Conservation (phyloP, 306 rosid species). For the Cicer chorassanicum region DNA sequence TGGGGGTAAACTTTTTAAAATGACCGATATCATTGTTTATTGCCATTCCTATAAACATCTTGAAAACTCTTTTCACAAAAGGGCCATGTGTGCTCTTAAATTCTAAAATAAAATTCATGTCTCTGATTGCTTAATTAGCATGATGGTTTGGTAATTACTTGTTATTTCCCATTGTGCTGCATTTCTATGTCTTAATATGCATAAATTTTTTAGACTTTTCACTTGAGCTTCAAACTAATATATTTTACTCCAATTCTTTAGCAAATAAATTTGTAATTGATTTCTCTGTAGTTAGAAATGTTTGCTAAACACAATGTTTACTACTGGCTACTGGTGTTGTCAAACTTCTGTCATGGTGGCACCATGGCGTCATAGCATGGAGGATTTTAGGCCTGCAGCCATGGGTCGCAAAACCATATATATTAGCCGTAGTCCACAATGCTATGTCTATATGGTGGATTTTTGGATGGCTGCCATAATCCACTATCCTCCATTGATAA, state of each 20-base stretch:
- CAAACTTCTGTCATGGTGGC: no score
- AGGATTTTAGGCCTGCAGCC: no score
- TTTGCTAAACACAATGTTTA: background rate
- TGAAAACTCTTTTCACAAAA: conserved; percentile 8
- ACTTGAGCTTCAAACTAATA: conserved; percentile 5
- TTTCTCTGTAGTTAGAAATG: background rate
- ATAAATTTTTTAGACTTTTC: background rate
- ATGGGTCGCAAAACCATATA: no score
- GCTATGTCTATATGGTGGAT: no score
- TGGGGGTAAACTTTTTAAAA: conserved; percentile 11
- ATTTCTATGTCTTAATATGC: conserved; percentile 19
- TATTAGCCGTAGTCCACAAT: no score
- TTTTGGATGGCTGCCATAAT: no score
- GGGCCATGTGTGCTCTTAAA: background rate
- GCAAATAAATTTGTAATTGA: background rate
- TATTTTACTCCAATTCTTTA: background rate
- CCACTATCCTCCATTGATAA: no score
- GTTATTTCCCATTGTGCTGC: background rate
- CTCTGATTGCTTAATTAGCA: background rate
- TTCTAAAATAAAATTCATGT: conserved; percentile 6
- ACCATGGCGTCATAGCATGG: no score
- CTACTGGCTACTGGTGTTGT: no score
- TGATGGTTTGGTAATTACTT: background rate
- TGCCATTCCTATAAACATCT: conserved; percentile 14
- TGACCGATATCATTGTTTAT: conserved; percentile 3